Evolutionary conservation across 257 asterid species (phyloP).

Genomic region (Primulina huaijiensis): DNA sequence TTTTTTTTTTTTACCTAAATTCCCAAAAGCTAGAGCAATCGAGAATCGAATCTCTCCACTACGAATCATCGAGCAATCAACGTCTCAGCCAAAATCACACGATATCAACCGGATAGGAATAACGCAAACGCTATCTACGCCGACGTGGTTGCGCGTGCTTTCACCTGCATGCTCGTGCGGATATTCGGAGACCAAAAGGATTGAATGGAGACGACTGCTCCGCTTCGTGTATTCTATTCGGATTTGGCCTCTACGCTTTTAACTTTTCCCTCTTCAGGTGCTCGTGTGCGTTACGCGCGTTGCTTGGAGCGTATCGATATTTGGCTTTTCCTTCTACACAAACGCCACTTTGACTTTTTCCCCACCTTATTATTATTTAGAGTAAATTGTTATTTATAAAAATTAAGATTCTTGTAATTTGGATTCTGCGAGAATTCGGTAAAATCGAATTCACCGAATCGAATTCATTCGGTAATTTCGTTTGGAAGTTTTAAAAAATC

Average conservation of each 20-base stretch:
- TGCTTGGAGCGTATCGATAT: constrained; percentile 18
- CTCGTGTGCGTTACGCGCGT: constrained; percentile 28
- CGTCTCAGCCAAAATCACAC: constrained; percentile 25
- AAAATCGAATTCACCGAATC: no score
- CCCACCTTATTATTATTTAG: no score
- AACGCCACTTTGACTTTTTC: background rate
- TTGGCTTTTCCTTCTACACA: no score
- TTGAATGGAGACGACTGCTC: constrained; percentile 36
- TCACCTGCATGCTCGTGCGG: constrained; percentile 24
- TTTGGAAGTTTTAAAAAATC: no score
- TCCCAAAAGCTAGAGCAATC: constrained; percentile 27
- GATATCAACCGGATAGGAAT: constrained; percentile 21
- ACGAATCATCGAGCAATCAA: constrained; percentile 19
- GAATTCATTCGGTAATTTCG: no score
- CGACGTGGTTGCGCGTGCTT: constrained; percentile 1
- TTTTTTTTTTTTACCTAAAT: constrained; percentile 36
- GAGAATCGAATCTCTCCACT: constrained; percentile 41
- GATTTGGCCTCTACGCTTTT: constrained; percentile 32
- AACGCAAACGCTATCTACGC: constrained; percentile 10
- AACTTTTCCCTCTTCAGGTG: background rate
- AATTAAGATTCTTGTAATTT: no score
- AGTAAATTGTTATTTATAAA: no score
- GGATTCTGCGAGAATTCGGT: no score
- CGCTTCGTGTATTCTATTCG: constrained; percentile 20
- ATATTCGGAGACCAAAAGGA: constrained; percentile 27